Evolutionary conservation across 2,329 filamentous ascomycete species (phyloP).

Genomic region (Fusarium sarcochroum): DNA sequence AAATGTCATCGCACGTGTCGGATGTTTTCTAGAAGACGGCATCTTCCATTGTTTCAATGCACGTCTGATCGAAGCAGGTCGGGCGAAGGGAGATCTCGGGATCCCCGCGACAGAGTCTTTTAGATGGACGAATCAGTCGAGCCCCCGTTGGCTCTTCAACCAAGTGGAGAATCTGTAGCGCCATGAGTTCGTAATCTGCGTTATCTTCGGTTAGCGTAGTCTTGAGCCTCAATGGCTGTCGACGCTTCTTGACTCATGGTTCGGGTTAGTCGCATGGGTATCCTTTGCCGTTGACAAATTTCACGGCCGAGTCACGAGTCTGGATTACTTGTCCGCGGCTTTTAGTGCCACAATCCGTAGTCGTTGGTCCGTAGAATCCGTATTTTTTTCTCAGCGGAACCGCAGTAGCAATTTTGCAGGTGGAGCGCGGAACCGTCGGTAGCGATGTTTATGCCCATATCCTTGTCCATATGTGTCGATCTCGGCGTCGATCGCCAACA

Average conservation of each 20-base stretch:
- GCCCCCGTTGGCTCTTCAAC: background rate
- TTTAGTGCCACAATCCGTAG: constrained; percentile 7
- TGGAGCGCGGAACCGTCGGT: constrained; percentile 19
- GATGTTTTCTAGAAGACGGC: background rate
- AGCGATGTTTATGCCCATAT: background rate
- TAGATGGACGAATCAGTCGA: constrained; percentile 14
- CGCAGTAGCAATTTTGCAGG: constrained; percentile 23
- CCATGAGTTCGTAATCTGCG: constrained; percentile 22
- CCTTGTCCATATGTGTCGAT: background rate
- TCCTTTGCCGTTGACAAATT: background rate
- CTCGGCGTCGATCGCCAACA: constrained; percentile 4
- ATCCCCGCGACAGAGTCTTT: constrained; percentile 7
- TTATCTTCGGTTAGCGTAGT: constrained; percentile 15
- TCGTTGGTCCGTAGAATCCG: constrained; percentile 9
- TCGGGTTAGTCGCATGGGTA: background rate
- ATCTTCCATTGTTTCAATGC: background rate
- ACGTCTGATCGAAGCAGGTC: background rate
- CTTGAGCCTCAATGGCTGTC: constrained; percentile 32
- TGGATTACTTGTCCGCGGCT: background rate
- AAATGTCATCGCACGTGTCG: background rate
- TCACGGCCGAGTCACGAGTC: constrained; percentile 5
- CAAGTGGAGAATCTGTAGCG: constrained; percentile 5
- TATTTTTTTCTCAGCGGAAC: constrained; percentile 23
- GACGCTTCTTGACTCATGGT: background rate
- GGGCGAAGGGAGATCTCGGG: constrained; percentile 28